These are phyloP conservation scores for Lasiosphaeris hirsuta DNA, from an alignment of 495 filamentous ascomycete genomes.

Conservation along the genomic window DNA sequence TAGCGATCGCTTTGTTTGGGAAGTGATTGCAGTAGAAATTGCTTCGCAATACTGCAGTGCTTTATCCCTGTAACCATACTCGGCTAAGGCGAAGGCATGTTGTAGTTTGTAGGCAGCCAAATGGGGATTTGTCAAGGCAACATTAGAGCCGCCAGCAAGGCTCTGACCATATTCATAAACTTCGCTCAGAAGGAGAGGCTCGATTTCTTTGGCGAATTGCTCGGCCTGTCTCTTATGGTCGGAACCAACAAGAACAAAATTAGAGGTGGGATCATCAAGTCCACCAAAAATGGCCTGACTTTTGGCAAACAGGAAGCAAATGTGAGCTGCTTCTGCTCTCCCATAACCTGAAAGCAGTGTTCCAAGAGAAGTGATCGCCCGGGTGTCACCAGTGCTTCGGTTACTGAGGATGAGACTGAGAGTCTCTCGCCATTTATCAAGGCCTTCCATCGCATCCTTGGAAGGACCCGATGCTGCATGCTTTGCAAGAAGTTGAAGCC, in stretches of 20 bases:
- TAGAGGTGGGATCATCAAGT: conserved; percentile 73
- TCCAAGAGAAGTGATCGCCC: conserved; percentile 75
- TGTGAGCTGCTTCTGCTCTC: conserved; percentile 83
- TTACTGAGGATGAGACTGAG: conserved; percentile 82
- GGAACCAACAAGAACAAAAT: conserved; percentile 78
- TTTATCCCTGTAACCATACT: conserved; percentile 74
- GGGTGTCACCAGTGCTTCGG: conserved; percentile 72
- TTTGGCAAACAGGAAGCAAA: conserved; percentile 67
- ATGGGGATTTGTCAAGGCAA: conserved; percentile 67
- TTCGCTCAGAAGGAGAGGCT: conserved; percentile 84
- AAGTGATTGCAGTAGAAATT: conserved; percentile 72
- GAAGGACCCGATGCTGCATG: conserved; percentile 56
- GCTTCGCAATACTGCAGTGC: conserved; percentile 89
- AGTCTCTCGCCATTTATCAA: conserved; percentile 93
- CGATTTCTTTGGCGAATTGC: conserved; percentile 70
- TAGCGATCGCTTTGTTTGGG: conserved; percentile 75
- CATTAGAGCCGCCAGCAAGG: conserved; percentile 52
- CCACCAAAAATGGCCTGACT: conserved; percentile 67
- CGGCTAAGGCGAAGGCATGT: conserved; percentile 78
- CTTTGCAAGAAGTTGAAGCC: conserved; percentile 82
- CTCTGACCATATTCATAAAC: conserved; percentile 84
- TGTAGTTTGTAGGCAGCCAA: conserved; percentile 85
- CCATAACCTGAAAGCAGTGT: conserved; percentile 83
- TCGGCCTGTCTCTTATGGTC: conserved; percentile 67
- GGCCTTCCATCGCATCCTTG: conserved; percentile 73